Percentiles rank a stretch among this genome's conserved stretches.
phyloP scores from a whole-genome alignment of 768 basidiomycete genomes.

The Porphyrellus cyaneotinctus region DNA sequence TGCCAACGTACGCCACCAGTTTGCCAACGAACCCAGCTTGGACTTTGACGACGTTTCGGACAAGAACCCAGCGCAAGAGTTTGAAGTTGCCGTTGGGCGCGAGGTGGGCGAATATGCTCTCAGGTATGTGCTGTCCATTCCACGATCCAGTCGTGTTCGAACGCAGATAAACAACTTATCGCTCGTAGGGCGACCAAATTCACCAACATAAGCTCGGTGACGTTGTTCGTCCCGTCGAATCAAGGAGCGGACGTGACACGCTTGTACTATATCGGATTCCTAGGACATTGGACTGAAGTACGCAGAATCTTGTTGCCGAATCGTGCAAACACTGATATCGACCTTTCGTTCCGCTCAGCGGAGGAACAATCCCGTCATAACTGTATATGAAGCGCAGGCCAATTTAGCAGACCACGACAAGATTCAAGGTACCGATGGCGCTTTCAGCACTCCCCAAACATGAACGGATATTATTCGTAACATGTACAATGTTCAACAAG shows the following conservation, averaged over 20 bases:
- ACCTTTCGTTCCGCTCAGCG: conserved; percentile 43
- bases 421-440: conserved; percentile 70
- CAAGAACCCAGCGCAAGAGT: conserved; percentile 64
- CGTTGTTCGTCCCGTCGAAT: conserved; percentile 75
- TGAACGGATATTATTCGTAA: conserved; percentile 7
- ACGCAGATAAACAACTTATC: neutral
- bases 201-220: conserved; percentile 74
- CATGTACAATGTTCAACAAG: conserved; percentile 1
- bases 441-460: conserved; percentile 44
- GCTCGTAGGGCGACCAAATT: conserved; percentile 75
- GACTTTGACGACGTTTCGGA: conserved; percentile 77
- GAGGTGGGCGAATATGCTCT: conserved; percentile 85
- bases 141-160: neutral
- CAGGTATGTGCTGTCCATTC: conserved; percentile 64
- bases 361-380: conserved; percentile 72
- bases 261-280: conserved; percentile 82
- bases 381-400: conserved; percentile 76
- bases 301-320: neutral
- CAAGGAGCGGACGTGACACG: conserved; percentile 75
- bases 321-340: neutral
- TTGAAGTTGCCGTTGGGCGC: conserved; percentile 61
- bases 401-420: conserved; percentile 82
- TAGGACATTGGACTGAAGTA: conserved; percentile 80
- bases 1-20: conserved; percentile 42
- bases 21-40: conserved; percentile 67